Base-by-base conservation (phyloP, 2,329 filamentous ascomycete genomes). In the Beauveria sp. region DNA sequence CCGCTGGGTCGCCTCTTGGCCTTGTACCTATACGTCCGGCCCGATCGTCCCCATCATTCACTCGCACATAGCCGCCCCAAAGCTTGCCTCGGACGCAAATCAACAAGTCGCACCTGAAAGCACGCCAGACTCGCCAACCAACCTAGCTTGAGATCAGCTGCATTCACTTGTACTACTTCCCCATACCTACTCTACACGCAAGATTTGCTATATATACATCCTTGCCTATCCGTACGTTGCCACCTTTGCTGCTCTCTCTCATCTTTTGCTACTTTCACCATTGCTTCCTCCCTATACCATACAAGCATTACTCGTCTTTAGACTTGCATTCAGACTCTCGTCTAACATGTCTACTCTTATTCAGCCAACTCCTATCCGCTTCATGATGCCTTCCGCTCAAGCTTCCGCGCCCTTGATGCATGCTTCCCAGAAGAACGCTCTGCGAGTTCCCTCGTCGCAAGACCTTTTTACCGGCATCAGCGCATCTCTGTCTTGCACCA, bases 391-490 rank as follows among this genome's bases (percentile, higher is more conserved):
- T 62, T 66, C 67, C 61, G 64, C 71, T 64, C 73, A 54, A 30
- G 43, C 54, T 52, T 72, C 63, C 64, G 72, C 65, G 73, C 75
- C 61, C 73, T 79, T 24, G 78, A 75, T 82, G 68, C 75, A 79
- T 64, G 73, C 77, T 53, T 72, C 76, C 48, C 78, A 77, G 68
- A 77, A 78, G 65, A 75, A 70, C 60, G 73, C 79, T 61, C 74
- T 75, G 63, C 68, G 80, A 59, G 70, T 77, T 67, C 78, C 77
- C 50, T 69, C 71, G 1, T 73, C 75, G 22, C 77, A 82, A 61
- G 82, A 84, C 62, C 73, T 84, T 41, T 80, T 80, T 24, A 76
- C 77, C 65, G 82, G 77, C 70, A 74, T 84, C 66, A 81, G 76
- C 67, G 79, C 79, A 41, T 80, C 79, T 44, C 75, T 84, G 50